These are phyloP conservation scores for Pistacia integerrima DNA, from an alignment of 345 rosid genomes.

Conservation along the genomic window DNA sequence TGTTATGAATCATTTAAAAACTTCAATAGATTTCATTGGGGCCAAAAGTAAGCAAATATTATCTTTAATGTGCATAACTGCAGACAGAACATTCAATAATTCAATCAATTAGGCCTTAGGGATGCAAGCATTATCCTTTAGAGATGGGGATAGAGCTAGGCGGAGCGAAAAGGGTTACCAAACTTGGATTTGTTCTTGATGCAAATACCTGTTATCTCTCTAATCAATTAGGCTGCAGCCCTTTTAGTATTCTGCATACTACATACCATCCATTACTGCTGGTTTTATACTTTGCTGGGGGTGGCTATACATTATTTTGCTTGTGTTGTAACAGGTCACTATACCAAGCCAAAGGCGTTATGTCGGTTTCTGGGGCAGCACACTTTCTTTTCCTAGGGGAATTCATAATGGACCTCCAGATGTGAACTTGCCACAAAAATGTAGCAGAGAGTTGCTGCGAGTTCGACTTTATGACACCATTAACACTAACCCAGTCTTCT, in stretches of 20 bases:
- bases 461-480: slow-evolving; percentile 80
- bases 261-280: neutral
- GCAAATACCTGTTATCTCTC: neutral
- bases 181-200: too few relatives aligned
- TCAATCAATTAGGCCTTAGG: too few relatives aligned
- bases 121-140: too few relatives aligned
- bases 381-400: slow-evolving; percentile 48
- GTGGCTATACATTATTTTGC: neutral
- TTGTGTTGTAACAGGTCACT: slow-evolving; percentile 60
- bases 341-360: slow-evolving; percentile 96
- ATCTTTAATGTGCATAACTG: neutral
- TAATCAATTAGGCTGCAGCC: too few relatives aligned
- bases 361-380: slow-evolving; percentile 71
- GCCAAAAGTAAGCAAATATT: neutral
- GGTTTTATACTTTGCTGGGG: neutral
- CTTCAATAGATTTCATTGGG: too few relatives aligned
- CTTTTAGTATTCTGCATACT: neutral
- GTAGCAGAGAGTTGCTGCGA: slow-evolving; percentile 69
- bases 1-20: too few relatives aligned
- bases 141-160: too few relatives aligned
- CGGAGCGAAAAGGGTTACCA: too few relatives aligned
- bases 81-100: neutral
- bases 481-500: slow-evolving; percentile 67
- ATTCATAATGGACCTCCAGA: slow-evolving; percentile 45
- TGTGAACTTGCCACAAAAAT: slow-evolving; percentile 58